These are phyloP conservation scores for Lantana camara DNA, from an alignment of 257 asterid species.

Conservation along the genomic window DNA sequence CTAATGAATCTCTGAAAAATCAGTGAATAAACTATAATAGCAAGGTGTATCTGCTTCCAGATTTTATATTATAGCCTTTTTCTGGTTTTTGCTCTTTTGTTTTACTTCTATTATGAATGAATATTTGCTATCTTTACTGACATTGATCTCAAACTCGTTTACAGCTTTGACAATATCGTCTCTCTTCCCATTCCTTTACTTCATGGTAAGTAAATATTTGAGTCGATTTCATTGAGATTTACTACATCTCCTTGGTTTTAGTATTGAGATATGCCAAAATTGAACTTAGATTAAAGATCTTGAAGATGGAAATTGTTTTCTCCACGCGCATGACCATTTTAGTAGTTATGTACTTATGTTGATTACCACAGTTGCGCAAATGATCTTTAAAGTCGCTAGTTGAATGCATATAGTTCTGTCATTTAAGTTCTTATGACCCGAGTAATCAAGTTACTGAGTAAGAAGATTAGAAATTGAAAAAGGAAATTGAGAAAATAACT, in stretches of 20 bases:
- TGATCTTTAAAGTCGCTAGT: too few relatives aligned
- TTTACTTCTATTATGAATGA: not conserved
- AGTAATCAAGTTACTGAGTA: too few relatives aligned
- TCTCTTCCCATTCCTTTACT: conserved; percentile 80
- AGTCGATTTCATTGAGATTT: not conserved
- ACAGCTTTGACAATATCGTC: conserved; percentile 79
- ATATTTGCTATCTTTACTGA: not conserved
- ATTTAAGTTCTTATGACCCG: too few relatives aligned
- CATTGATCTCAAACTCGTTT: too few relatives aligned
- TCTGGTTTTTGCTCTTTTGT: not conserved
- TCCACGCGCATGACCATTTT: too few relatives aligned
- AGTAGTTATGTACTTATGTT: too few relatives aligned
- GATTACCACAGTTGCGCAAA: too few relatives aligned
- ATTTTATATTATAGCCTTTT: not conserved
- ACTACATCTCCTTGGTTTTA: not conserved
- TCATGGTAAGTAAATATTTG: conserved; percentile 55
- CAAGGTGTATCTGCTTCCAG: not conserved
- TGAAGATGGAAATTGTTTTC: too few relatives aligned
- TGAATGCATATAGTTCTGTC: too few relatives aligned
- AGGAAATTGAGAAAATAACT: too few relatives aligned
- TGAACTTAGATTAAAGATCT: too few relatives aligned
- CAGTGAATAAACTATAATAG: not conserved
- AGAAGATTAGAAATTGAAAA: too few relatives aligned
- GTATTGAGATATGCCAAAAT: not conserved
- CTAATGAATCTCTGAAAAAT: not conserved